These are phyloP conservation scores for Diutina neorugosa DNA, from an alignment of 1,139 yeast species.

Conservation along the genomic window DNA sequence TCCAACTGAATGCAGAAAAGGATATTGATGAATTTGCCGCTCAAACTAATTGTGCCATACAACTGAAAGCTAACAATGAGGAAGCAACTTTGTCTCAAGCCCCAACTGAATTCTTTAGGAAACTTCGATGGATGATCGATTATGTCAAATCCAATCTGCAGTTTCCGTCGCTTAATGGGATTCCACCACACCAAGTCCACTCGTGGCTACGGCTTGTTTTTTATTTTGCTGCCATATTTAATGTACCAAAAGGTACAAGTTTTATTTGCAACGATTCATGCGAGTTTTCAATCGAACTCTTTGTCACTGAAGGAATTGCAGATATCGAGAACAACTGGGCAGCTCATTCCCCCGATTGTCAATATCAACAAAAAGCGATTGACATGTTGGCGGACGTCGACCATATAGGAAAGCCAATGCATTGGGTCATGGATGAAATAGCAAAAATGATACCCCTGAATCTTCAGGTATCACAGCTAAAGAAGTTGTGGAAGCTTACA, in stretches of 20 bases:
- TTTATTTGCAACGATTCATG: not conserved
- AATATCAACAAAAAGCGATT: not conserved
- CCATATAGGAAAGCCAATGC: not conserved
- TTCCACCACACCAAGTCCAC: not conserved
- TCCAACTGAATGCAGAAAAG: not conserved
- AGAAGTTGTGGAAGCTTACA: not conserved
- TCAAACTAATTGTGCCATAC: not conserved
- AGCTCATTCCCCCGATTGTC: not conserved
- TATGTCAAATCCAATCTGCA: not conserved
- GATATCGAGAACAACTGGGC: slow-evolving; percentile 1
- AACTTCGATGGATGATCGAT: not conserved
- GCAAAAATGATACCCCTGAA: not conserved
- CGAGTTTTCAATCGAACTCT: not conserved
- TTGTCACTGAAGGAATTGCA: not conserved
- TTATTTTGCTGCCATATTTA: not conserved
- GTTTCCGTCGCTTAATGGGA: not conserved
- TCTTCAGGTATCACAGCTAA: not conserved
- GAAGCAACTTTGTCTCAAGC: not conserved
- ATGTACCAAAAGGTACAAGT: not conserved
- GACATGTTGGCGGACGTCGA: not conserved
- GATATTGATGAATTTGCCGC: not conserved
- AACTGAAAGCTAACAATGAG: not conserved
- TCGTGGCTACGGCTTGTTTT: not conserved
- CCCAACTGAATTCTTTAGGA: not conserved
- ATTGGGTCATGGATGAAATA: not conserved